Base-by-base conservation (phyloP, 768 basidiomycete species). In the Guyanaporus albipodus region DNA sequence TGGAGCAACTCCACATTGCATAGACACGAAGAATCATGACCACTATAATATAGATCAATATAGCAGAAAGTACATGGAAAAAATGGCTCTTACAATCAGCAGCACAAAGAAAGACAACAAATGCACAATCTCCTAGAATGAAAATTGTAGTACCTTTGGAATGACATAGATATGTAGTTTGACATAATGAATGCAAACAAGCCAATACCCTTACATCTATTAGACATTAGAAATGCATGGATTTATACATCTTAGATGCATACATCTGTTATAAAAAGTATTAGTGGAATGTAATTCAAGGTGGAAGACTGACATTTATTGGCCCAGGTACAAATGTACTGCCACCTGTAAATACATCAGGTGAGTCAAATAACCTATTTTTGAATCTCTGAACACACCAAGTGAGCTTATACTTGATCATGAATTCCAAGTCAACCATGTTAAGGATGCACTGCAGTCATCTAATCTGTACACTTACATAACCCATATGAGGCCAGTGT, bases 1-100 rank as follows among this genome's bases (percentile, higher is more conserved):
- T 41, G 4, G 40, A 41, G 10, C 6, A 12, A 29, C n/a, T 31
- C 40, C 28, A 41, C 21, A 41, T 41, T 22, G 40, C 40, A n/a
- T 41, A 41, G 1, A 41, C 28, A 17, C 40, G 14, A 3, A 31
- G 15, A 7, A 41, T 29, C 40, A 41, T 41, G 5, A 41, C 15
- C 40, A 41, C 40, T 41, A 11, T 22, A 6, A 2, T 1, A 11
- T n/a, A n/a, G 10, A 32, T 32, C 31, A 32, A 32, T 7, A 10
- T 15, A 32, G 31, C 14, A 32, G n/a, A 8, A 10, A 3, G 14
- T 3, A 1, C 8, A 7, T 7, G 31, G 6, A 3, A 7, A 28
- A 5, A 2, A 15, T 17, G n/a, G n/a, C 17, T 32, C 41, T 42
- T 31, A 42, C 41, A 32, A 23, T 42, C 41, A 12, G 31, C 9